Conservation (phyloP, 108 stramenopile species). For the Conticribra guillardii region DNA sequence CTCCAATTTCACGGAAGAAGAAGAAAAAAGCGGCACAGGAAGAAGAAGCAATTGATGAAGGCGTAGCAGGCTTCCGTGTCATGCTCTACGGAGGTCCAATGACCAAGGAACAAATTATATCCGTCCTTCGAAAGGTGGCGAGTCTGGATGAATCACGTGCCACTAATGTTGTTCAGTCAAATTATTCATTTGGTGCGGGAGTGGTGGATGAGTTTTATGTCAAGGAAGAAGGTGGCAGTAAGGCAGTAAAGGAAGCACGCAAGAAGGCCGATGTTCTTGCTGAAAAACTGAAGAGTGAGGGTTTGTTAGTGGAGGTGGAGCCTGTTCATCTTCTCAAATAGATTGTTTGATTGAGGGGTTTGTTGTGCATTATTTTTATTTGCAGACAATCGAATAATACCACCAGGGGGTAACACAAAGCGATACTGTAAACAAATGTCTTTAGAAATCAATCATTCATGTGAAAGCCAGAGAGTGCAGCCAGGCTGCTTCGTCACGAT, state of each 20-base stretch:
- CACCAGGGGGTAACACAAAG: too few species aligned
- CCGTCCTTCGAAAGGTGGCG: constrained; percentile 21
- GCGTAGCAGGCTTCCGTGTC: constrained; percentile 44
- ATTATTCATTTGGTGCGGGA: constrained; percentile 38
- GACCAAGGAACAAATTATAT: constrained; percentile 17
- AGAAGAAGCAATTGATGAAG: neutral
- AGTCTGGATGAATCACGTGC: constrained; percentile 40
- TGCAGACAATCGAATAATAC: too few species aligned
- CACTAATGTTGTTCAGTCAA: constrained; percentile 38
- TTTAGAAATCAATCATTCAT: too few species aligned
- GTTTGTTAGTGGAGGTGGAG: constrained; percentile 43
- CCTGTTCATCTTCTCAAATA: constrained; percentile 33
- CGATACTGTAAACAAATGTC: too few species aligned
- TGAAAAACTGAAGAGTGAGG: constrained; percentile 35
- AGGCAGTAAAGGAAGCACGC: constrained; percentile 27
- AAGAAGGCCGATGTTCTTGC: constrained; percentile 40
- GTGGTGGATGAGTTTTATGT: constrained; percentile 49
- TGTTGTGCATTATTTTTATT: too few species aligned
- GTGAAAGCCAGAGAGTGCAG: too few species aligned
- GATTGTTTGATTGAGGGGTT: neutral
- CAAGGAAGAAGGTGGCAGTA: constrained; percentile 18
- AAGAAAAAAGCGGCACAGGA: constrained; percentile 3
- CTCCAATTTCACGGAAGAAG: constrained; percentile 4
- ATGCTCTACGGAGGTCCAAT: constrained; percentile 41
- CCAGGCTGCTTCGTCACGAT: too few species aligned